Base-by-base conservation (phyloP, 768 basidiomycete genomes). In the Mycena leptocephala region DNA sequence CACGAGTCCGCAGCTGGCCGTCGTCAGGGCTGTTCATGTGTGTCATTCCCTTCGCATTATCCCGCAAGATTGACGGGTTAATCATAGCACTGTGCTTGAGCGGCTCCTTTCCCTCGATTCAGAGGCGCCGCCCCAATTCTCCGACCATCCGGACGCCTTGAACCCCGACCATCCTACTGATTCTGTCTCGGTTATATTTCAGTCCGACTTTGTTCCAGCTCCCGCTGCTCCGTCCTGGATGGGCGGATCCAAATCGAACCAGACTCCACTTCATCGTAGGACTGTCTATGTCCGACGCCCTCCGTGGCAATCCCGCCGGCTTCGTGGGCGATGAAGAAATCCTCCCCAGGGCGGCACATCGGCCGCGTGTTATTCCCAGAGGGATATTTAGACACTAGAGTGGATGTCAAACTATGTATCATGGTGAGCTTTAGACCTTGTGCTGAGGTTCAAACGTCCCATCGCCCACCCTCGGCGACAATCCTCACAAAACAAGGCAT, bases 321-420 rank as follows among this genome's bases (percentile, higher is more conserved):
- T 46, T 59, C 24, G 51, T 70, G 14, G 68, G 68, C 41, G 68
- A 70, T 30, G 68, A 58, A 30, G 68, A 70, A 2, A 70, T 70
- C 39, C 3, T 30, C 10, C 39, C 41, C 2, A 20, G 22, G 37
- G 16, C 11, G 33, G 32, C 33, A 6, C 22, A 14, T 5, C 64
- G 64, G 18, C 48, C n/a, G 48, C n/a, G n/a, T 26, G 24, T 43
- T 51, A 24, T n/a, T n/a, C n/a, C n/a, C n/a, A n/a, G n/a, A n/a
- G n/a, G n/a, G n/a, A n/a, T n/a, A n/a, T n/a, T n/a, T n/a, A n/a
- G n/a, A 46, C 20, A 46, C 22, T 20, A 18, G 43, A 46, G 7
- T 46, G 3, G 2, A 37, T 37, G 35, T 6, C 6, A 37, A 13
- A 37, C 35, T 37, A 13, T n/a, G n/a, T n/a, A n/a, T n/a, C n/a